Evolutionary conservation across 441 rosid genomes (phyloP).

Genomic region (Metrosideros polymorpha): DNA sequence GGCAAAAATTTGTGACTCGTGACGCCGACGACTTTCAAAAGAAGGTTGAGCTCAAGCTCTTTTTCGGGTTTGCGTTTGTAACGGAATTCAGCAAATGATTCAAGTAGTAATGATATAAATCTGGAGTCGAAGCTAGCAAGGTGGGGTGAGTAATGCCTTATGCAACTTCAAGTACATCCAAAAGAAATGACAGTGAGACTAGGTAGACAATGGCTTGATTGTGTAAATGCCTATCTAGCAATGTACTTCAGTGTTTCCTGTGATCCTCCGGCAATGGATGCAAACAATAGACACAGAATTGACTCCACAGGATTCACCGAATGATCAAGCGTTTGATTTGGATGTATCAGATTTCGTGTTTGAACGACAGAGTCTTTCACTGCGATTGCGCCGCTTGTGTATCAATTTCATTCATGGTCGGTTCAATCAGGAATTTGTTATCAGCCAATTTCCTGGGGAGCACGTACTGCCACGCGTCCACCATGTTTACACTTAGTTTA

Average conservation of each 20-base stretch:
- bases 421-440: too few species aligned
- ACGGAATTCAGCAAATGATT: neutral
- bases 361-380: neutral
- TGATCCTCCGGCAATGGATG: neutral
- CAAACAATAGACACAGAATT: neutral
- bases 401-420: too few species aligned
- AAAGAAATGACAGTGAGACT: neutral
- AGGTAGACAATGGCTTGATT: neutral
- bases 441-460: too few species aligned
- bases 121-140: neutral
- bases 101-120: neutral
- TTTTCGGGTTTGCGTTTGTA: neutral
- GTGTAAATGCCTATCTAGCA: neutral
- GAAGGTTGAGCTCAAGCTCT: neutral
- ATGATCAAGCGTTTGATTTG: neutral
- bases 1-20: neutral
- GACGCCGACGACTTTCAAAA: neutral
- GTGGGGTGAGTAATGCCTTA: neutral
- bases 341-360: neutral
- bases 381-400: neutral
- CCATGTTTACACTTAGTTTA: too few species aligned
- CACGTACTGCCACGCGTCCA: too few species aligned
- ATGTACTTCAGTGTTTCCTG: neutral
- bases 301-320: neutral
- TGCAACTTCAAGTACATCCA: neutral